Conservation (phyloP, 2,329 filamentous ascomycete genomes). For the Annulohypoxylon truncatum region DNA sequence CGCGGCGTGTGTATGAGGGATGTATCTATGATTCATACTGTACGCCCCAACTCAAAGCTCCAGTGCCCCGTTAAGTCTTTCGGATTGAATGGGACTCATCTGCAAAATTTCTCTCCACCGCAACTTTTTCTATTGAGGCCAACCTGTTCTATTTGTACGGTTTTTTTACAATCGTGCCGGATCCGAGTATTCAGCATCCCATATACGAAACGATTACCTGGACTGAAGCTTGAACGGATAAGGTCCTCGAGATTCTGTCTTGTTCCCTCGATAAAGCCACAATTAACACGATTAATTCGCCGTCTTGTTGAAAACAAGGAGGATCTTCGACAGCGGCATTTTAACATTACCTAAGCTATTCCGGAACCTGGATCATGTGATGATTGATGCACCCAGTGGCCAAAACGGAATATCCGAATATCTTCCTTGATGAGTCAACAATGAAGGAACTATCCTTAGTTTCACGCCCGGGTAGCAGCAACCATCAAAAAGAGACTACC, state of each 20-base stretch:
- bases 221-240: constrained; percentile 1
- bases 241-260: background rate
- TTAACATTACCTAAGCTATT: constrained; percentile 27
- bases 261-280: background rate
- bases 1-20: background rate
- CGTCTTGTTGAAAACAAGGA: constrained; percentile 25
- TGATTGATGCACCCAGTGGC: constrained; percentile 16
- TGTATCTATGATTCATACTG: background rate
- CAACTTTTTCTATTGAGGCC: constrained; percentile 18
- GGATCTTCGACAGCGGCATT: constrained; percentile 31
- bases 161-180: constrained; percentile 17
- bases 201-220: background rate
- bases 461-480: constrained; percentile 23
- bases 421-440: constrained; percentile 41
- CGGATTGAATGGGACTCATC: constrained; percentile 16
- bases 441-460: constrained; percentile 17
- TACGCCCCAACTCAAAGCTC: constrained; percentile 1
- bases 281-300: background rate
- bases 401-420: constrained; percentile 19
- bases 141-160: constrained; percentile 9
- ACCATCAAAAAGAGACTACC: constrained; percentile 22
- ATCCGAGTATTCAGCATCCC: background rate
- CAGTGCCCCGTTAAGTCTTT: constrained; percentile 10
- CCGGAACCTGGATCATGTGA: constrained; percentile 35
- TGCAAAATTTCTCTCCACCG: constrained; percentile 27